Base-by-base conservation (phyloP, 2,329 filamentous ascomycete genomes). In the Microcera coccophila region DNA sequence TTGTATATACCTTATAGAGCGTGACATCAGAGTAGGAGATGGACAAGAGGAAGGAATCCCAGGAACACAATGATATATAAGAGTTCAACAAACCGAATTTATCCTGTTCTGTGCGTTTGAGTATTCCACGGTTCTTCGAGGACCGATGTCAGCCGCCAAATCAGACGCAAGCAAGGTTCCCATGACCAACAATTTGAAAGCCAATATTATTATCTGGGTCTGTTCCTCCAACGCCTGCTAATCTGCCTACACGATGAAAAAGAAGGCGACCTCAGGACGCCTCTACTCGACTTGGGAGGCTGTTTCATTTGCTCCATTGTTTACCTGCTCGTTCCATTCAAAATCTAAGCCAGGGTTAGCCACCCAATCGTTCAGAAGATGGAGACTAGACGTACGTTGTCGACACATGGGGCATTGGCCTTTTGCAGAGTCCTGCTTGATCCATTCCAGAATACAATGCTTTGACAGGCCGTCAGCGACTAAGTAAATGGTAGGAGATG, bases 341-440 rank as follows among this genome's bases (percentile, higher is more conserved):
- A 71, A 71, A 20, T 63, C 68, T 71, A 39, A 10, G n/a, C 18
- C 41, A 20, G 20, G 51, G 40, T 55, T 22, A 47, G 41, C 41
- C 24, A 36, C 39, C 21, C 11, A 34, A 20, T 17, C 21, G 31
- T 17, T 29, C 7, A 12, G 18, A 18, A 17, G 11, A 7, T 18
- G 34, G n/a, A 35, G 14, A 38, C 15, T 20, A 10, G 36, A 59
- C 74, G 57, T 77, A 93, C 89, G 89, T 67, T 97, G 93, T 54
- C 93, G 81, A 63, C 93, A 98, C 93, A 98, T 97, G 20, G 93
- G 93, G 64, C 93, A 98, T 51, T 96, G 85, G 17, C 91, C 91
- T 58, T 90, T 91, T 20, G 90, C 87, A 11, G 88, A 84, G 50
- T 97, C 93, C 64, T 96, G 90, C 61, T 93, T 88, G 57, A 98